These are phyloP conservation scores for Mortierella sp. DNA, from an alignment of 371 early-diverging fungal species.

Conservation along the genomic window DNA sequence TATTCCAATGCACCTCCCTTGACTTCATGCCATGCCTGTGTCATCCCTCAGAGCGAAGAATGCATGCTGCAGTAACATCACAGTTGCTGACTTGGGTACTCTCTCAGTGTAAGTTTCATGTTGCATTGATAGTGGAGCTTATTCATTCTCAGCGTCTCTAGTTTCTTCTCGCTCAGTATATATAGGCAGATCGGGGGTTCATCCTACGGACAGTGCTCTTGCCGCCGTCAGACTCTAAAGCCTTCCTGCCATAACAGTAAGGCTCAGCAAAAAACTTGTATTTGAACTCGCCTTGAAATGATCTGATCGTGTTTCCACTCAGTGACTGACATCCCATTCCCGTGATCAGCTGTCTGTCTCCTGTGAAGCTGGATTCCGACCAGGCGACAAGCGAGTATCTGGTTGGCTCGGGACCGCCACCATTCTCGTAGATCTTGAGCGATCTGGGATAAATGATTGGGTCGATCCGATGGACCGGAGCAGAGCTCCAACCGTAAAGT, in stretches of 20 bases:
- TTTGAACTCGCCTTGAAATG: slow-evolving; percentile 29
- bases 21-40: too few relatives aligned
- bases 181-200: slow-evolving; percentile 28
- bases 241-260: slow-evolving; percentile 13
- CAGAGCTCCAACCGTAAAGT: slow-evolving; percentile 17
- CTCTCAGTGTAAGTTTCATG: too few relatives aligned
- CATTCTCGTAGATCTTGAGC: slow-evolving; percentile 7
- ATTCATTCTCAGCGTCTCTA: not conserved
- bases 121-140: not conserved
- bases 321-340: slow-evolving; percentile 24
- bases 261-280: slow-evolving; percentile 22
- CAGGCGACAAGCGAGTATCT: slow-evolving; percentile 19
- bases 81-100: too few relatives aligned
- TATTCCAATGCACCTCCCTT: too few relatives aligned
- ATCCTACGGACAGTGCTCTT: slow-evolving; percentile 14
- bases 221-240: slow-evolving; percentile 10
- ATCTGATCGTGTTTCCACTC: slow-evolving; percentile 17
- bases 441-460: slow-evolving; percentile 34
- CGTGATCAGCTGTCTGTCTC: slow-evolving; percentile 16
- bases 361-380: slow-evolving; percentile 6
- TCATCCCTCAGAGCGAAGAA: too few relatives aligned
- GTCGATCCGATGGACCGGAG: slow-evolving; percentile 15
- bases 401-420: not conserved
- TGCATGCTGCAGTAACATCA: too few relatives aligned
- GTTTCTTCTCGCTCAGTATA: slow-evolving; percentile 6